These are phyloP conservation scores for Rubia peregrina DNA, from an alignment of 305 asterid species.

Conservation along the genomic window DNA sequence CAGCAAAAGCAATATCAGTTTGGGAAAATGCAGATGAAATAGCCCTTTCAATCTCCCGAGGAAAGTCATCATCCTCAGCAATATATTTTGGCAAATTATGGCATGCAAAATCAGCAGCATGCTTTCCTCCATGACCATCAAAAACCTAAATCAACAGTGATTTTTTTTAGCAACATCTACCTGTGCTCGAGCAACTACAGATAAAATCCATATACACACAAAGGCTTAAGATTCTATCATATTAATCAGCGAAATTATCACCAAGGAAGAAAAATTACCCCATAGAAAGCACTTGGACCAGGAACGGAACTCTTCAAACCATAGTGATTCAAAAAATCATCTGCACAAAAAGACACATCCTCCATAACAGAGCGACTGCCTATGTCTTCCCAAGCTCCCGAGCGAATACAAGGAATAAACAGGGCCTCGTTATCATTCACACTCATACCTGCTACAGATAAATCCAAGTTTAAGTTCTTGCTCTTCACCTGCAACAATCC, in stretches of 20 bases:
- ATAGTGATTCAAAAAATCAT: constrained; percentile 51
- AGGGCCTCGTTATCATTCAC: constrained; percentile 34
- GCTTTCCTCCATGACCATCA: constrained; percentile 99
- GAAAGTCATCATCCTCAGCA: constrained; percentile 63
- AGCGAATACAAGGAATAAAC: constrained; percentile 62
- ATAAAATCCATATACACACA: background rate
- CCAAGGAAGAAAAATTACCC: constrained; percentile 43
- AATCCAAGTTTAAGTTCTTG: constrained; percentile 25
- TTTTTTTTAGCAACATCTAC: constrained; percentile 3
- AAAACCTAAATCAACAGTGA: constrained; percentile 57
- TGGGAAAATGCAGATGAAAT: constrained; percentile 73
- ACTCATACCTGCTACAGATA: constrained; percentile 33
- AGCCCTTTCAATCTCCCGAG: constrained; percentile 57
- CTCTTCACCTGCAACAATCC: constrained; percentile 46
- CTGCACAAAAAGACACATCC: constrained; percentile 68
- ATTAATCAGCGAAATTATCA: background rate
- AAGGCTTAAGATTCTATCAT: background rate
- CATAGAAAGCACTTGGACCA: constrained; percentile 72
- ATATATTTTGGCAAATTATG: constrained; percentile 76
- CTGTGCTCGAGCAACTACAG: background rate
- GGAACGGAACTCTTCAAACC: constrained; percentile 31
- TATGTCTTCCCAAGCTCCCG: constrained; percentile 87
- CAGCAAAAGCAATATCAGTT: constrained; percentile 82
- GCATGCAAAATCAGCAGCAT: constrained; percentile 91
- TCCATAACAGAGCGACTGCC: constrained; percentile 89